Evolutionary conservation across 495 filamentous ascomycete species (phyloP).

Genomic region (Chlorociboria aeruginascens): DNA sequence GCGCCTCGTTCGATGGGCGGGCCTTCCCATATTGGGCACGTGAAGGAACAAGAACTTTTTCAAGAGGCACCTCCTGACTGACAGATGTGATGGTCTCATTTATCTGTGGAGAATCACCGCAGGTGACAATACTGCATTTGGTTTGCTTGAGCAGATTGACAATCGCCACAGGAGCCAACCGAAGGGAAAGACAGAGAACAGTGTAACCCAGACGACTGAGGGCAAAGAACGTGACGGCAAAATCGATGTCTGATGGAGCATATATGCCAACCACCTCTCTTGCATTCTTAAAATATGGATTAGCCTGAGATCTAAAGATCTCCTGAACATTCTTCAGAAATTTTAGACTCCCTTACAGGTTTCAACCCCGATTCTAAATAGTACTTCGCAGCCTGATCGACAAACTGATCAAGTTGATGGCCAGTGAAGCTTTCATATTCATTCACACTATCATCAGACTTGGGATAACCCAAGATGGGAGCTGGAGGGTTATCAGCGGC

Average conservation of each 20-base stretch:
- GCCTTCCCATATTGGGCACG: background rate
- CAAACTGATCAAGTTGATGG: constrained; percentile 38
- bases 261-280: constrained; percentile 32
- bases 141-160: constrained; percentile 37
- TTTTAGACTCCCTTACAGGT: constrained; percentile 2
- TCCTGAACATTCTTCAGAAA: background rate
- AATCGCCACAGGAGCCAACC: constrained; percentile 38
- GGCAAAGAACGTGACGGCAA: constrained; percentile 44
- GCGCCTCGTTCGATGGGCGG: constrained; percentile 24
- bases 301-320: background rate
- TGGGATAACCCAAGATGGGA: constrained; percentile 15
- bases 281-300: background rate
- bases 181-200: constrained; percentile 46
- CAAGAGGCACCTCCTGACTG: background rate
- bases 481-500: constrained; percentile 2
- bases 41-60: background rate
- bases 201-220: constrained; percentile 45
- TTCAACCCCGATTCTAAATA: constrained; percentile 29
- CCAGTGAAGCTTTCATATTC: constrained; percentile 42
- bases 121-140: constrained; percentile 25
- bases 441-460: constrained; percentile 3
- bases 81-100: background rate
- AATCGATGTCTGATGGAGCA: constrained; percentile 42
- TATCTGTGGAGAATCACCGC: too few relatives aligned
- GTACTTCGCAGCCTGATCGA: constrained; percentile 30